Percentiles rank a stretch among this genome's conserved stretches.
phyloP scores from a whole-genome alignment of 108 stramenopile species.

The Bacterosira constricta region DNA sequence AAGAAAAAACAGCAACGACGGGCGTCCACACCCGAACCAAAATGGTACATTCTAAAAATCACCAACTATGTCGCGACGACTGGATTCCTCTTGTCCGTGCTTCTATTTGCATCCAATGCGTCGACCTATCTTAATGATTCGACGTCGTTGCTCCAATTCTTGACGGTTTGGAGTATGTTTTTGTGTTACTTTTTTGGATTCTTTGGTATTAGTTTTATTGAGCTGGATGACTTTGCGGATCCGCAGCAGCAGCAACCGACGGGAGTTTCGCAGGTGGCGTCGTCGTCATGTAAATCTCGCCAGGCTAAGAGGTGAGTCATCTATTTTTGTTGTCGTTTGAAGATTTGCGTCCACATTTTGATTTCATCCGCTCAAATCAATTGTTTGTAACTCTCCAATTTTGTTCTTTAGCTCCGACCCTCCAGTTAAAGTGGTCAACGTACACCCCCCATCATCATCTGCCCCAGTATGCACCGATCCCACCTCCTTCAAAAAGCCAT shows the following conservation, averaged over 20 bases:
- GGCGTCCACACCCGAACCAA: slow-evolving; percentile 59
- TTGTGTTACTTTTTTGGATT: slow-evolving; percentile 96
- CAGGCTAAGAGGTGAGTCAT: slow-evolving; percentile 34
- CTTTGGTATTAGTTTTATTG: slow-evolving; percentile 93
- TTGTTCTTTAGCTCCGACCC: slow-evolving; percentile 15
- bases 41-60: slow-evolving; percentile 81
- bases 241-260: slow-evolving; percentile 33
- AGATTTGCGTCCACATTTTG: background rate
- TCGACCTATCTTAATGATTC: slow-evolving; percentile 66
- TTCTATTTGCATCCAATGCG: slow-evolving; percentile 63
- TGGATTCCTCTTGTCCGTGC: slow-evolving; percentile 64
- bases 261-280: background rate
- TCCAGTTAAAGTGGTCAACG: slow-evolving; percentile 47
- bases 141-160: slow-evolving; percentile 58
- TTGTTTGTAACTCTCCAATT: background rate
- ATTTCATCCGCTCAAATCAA: background rate
- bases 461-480: slow-evolving; percentile 82
- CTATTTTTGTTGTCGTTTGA: slow-evolving; percentile 9
- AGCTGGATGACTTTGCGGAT: slow-evolving; percentile 54
- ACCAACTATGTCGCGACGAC: slow-evolving; percentile 63
- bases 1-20: slow-evolving; percentile 3
- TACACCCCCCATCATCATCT: slow-evolving; percentile 69
- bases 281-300: background rate
- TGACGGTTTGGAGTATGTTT: slow-evolving; percentile 79
- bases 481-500: slow-evolving; percentile 49